Evolutionary conservation across 208 protist genomes (phyloP), one percentile per base, ranked within the genome.

Genomic region (Acanthamoeba triangularis): DNA sequence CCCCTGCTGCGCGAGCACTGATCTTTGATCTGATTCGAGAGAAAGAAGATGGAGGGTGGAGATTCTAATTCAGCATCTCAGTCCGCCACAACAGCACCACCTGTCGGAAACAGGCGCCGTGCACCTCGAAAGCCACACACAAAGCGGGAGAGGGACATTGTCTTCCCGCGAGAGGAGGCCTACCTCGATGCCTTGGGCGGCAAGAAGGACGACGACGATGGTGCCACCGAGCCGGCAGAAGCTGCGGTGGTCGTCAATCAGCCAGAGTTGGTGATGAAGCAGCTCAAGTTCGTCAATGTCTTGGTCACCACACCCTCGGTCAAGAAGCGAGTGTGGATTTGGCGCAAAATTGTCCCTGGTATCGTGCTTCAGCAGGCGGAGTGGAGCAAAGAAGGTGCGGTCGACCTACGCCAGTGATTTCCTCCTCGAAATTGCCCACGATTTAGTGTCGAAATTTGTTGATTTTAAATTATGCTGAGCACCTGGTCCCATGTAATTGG

Each of bases 291-390:
- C 33, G 8, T 95, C 25, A 72, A 87, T 16, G 37, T 67, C 23
- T 25, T 88, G 20, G 92, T 95, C 28, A 87, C 74, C 47, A 59
- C 74, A 30, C 20, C 92, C 16, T 95, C 92, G 25, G n/a, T 88
- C 14, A 95, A 95, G 52, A 82, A 72, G 92, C 65, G 92, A 28
- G 49, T 95, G 30, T 95, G 92, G 92, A 44, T 95, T 28, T 95
- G 92, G 92, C 69, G 76, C 49, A 95, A 95, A 54, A 87, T 87
- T 63, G 35, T 95, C 3, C 92, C 92, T 59, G 88, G 88, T 41
- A 80, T 69, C 63, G 65, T 94, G 61, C 49, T 94, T 28, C 7
- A 80, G 65, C 78, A 80, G 44, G 44, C 63, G 20, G 88, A 72
- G 61, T 94, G 65, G 88, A 18, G n/a, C n/a, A 94, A 94, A 78